Evolutionary conservation across 2,329 filamentous ascomycete species (phyloP).

Genomic region (Plenodomus biglobosus): DNA sequence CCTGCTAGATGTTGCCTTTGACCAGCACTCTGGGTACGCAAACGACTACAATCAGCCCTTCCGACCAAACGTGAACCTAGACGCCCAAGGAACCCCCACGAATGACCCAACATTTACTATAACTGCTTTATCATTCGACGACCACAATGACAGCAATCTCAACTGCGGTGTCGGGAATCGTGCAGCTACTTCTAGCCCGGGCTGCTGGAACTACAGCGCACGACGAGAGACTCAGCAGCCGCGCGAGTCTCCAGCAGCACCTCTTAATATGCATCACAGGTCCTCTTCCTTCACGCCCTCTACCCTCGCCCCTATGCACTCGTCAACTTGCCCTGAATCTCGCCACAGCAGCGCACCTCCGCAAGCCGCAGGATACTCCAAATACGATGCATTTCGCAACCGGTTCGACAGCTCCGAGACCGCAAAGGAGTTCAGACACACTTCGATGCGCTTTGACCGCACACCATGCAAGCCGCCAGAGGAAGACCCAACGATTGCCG

Average conservation of each 20-base stretch:
- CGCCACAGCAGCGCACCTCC: constrained; percentile 4
- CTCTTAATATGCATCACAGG: constrained; percentile 14
- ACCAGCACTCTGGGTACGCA: constrained; percentile 8
- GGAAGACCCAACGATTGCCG: constrained; percentile 24
- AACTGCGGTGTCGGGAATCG: constrained; percentile 15
- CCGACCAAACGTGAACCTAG: constrained; percentile 4
- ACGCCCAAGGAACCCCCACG: constrained; percentile 6
- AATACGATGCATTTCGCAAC: constrained; percentile 24
- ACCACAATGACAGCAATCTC: constrained; percentile 7
- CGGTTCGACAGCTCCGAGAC: constrained; percentile 20
- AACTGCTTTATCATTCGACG: constrained; percentile 2
- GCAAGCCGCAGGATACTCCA: constrained; percentile 9
- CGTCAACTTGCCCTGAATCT: constrained; percentile 1
- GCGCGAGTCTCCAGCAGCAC: background rate
- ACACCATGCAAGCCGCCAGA: constrained; percentile 28
- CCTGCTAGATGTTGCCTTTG: constrained; percentile 6
- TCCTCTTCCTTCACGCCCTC: constrained; percentile 5
- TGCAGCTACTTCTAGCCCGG: constrained; percentile 11
- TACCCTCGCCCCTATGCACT: constrained; percentile 7
- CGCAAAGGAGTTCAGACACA: constrained; percentile 30
- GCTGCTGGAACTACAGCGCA: constrained; percentile 1
- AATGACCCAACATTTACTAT: constrained; percentile 4
- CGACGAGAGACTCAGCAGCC: background rate
- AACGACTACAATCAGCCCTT: constrained; percentile 19
- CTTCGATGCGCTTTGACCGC: constrained; percentile 28